Base-by-base conservation (phyloP, 768 basidiomycete species). In the Tephrocybe rancida region DNA sequence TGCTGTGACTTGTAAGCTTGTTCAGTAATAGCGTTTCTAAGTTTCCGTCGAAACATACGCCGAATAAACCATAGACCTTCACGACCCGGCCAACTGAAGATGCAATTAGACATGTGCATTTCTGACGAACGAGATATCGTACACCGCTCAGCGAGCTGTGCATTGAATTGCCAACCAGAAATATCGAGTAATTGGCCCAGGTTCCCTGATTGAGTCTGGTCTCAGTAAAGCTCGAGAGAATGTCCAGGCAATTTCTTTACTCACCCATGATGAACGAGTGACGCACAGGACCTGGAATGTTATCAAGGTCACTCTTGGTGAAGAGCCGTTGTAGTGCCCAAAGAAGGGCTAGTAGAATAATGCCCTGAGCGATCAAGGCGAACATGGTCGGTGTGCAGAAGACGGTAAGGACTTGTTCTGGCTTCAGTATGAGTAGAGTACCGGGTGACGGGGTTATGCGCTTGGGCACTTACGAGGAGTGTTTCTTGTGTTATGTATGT, bases 271-370 rank as follows among this genome's bases (percentile, higher is more conserved):
- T 46, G 32, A 69, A 65, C 1, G 73, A 73, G 2, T 53, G 35
- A 9, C 64, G 55, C 13, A 54, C 60, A 0, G 73, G 74, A 3
- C 74, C 74, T 2, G 72, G 73, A 37, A 76, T 60, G 45, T 72
- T 71, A 39, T 70, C 67, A 11, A 76, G 57, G 30, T 67, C 64
- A 3, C 58, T 64, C 27, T 55, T 63, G 13, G 48, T 42, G 16
- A 64, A 35, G 22, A 60, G 52, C 10, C 52, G 59, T n/a, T 55
- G 56, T 24, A 67, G 37, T 25, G 44, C n/a, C 58, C 54, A 62
- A 4, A 56, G 54, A 26, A 57, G 19, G n/a, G 35, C 43, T 26
- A 43, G 59, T 26, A 63, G 18, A 43, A 53, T 19, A 27, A 55
- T 10, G 3, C 32, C 34, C 22, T 52, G 46, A 3, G 47, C 25